Percentiles rank a stretch among this genome's conserved stretches.
These are phyloP conservation scores for Aureobasidium leucospermi DNA, from an alignment of 2,329 filamentous ascomycete species.

Conservation along the genomic window DNA sequence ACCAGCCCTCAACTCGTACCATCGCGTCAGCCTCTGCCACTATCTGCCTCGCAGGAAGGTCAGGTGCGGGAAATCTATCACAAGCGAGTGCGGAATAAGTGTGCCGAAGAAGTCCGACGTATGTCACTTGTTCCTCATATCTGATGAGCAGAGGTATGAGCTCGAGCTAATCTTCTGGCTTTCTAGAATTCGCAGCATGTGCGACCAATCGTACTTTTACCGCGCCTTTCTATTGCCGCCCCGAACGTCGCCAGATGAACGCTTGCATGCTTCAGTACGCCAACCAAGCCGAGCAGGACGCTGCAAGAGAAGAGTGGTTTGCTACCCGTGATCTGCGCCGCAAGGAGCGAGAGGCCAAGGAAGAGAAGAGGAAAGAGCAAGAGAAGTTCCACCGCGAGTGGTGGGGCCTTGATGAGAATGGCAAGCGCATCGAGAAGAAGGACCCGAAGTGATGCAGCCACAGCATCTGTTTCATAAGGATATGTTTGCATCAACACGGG, in stretches of 20 bases:
- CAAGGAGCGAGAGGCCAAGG: constrained; percentile 54
- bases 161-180: not conserved
- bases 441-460: not conserved
- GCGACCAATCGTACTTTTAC: constrained; percentile 78
- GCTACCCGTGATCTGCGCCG: constrained; percentile 63
- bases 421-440: constrained; percentile 25
- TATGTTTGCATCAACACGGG: not conserved
- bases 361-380: constrained; percentile 34
- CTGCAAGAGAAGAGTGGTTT: constrained; percentile 91
- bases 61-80: constrained; percentile 77
- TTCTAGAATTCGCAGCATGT: constrained; percentile 80
- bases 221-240: constrained; percentile 78
- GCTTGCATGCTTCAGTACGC: constrained; percentile 84
- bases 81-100: constrained; percentile 67
- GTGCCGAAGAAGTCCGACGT: constrained; percentile 52
- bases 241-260: constrained; percentile 81
- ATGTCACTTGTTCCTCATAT: constrained; percentile 10
- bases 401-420: constrained; percentile 40
- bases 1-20: constrained; percentile 8
- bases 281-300: constrained; percentile 76
- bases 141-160: not conserved
- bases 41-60: constrained; percentile 73
- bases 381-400: constrained; percentile 44
- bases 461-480: not conserved
- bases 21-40: constrained; percentile 66